Base-by-base conservation (phyloP, 139 green algal genomes). In the Picochlorum sp. region DNA sequence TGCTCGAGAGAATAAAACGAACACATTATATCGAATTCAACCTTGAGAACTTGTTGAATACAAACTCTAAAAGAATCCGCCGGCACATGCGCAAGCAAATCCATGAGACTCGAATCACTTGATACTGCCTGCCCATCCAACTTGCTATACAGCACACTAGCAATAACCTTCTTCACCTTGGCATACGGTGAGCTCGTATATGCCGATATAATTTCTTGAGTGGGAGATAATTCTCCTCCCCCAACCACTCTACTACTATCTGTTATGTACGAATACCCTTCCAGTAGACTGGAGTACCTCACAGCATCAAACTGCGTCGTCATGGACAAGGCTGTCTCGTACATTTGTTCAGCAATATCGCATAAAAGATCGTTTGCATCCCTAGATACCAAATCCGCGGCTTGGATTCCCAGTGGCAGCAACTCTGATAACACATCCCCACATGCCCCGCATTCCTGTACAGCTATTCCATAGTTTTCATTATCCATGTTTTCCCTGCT, bases 61-160 rank as follows among this genome's bases (percentile, higher is more conserved):
- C 72, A 81, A 56, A 56, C 71, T 7, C 76, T 67, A 54, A 81
- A 84, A 9, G 77, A 57, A 67, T 84, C 76, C 6, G 67, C 38
- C 7, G 78, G 78, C 56, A 85, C 58, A 23, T 55, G 50, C 31
- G 69, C 69, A 26, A 84, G 58, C 15, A 78, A 55, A 34, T 80
- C 78, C 61, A 70, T 72, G 37, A 54, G 16, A 20, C 47, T 21
- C 1, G n/a, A 54, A 54, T 54, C 47, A 26, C n/a, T 21, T 21
- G 6, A 54, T 7, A 21, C 18, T 26, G n/a, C 18, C 16, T 54
- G 18, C 13, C 47, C n/a, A 54, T 20, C 16, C 47, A 13, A 54
- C n/a, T 54, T 21, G n/a, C 18, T 54, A 54, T 21, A 20, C 4
- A 26, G 16, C 47, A 21, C 47, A 26, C 47, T 20, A 51, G 58